Evolutionary conservation across 257 asterid genomes (phyloP).

Genomic region (Fraxinus americana): DNA sequence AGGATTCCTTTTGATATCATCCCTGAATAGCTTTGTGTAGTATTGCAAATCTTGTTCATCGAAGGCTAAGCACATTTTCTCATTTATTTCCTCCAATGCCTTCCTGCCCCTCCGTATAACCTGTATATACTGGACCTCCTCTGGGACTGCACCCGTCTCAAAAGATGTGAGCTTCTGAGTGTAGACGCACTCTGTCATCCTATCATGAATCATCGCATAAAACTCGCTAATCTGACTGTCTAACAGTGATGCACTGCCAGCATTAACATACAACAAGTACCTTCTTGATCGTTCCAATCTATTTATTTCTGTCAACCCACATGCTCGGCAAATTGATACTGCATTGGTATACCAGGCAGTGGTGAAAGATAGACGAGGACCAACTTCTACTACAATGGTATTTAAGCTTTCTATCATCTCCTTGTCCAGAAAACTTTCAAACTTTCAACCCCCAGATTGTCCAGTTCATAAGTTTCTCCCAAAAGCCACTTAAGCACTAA

Average conservation of each 20-base stretch:
- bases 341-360: slow-evolving; percentile 98
- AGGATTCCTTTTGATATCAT: slow-evolving; percentile 80
- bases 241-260: slow-evolving; percentile 47
- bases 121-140: slow-evolving; percentile 71
- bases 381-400: slow-evolving; percentile 69
- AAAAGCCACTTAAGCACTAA: slow-evolving; percentile 78
- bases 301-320: slow-evolving; percentile 69
- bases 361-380: slow-evolving; percentile 85
- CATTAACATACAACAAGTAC: slow-evolving; percentile 54
- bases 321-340: slow-evolving; percentile 79
- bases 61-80: slow-evolving; percentile 87
- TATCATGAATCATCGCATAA: slow-evolving; percentile 80
- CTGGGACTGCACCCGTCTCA: slow-evolving; percentile 64
- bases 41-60: slow-evolving; percentile 90
- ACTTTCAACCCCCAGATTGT: slow-evolving; percentile 59
- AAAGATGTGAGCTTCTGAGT: slow-evolving; percentile 70
- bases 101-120: slow-evolving; percentile 84
- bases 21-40: slow-evolving; percentile 79
- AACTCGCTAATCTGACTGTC: slow-evolving; percentile 69
- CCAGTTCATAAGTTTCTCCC: slow-evolving; percentile 86
- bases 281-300: slow-evolving; percentile 84
- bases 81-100: slow-evolving; percentile 87
- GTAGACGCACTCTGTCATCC: slow-evolving; percentile 90
- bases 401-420: slow-evolving; percentile 32
- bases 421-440: slow-evolving; percentile 69